Evolutionary conservation across 306 rosid species (phyloP).

Genomic region (Lithocarpus polystachyus): DNA sequence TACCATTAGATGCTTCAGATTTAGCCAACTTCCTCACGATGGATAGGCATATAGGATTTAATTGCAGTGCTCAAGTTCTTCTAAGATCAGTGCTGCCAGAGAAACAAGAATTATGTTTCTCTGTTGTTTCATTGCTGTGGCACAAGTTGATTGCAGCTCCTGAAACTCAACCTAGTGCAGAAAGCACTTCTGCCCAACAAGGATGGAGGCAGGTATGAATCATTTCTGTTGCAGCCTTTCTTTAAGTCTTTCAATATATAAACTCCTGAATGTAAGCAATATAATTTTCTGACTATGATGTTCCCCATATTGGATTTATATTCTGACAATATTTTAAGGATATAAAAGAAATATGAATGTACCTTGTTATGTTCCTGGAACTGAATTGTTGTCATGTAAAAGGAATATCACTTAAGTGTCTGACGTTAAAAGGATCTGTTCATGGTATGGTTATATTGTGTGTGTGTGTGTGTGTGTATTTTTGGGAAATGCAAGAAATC

Average conservation of each 20-base stretch:
- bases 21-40: slow-evolving; percentile 91
- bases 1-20: slow-evolving; percentile 84
- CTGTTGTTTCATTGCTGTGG: slow-evolving; percentile 94
- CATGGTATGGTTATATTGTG: not conserved
- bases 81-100: slow-evolving; percentile 77
- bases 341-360: not conserved
- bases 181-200: slow-evolving; percentile 98
- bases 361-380: not conserved
- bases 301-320: not conserved
- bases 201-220: slow-evolving; percentile 91
- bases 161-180: slow-evolving; percentile 85
- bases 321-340: not conserved
- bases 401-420: not conserved
- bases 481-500: not conserved
- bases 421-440: not conserved
- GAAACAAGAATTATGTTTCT: slow-evolving; percentile 87
- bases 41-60: slow-evolving; percentile 92
- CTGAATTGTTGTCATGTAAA: not conserved
- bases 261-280: not conserved
- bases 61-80: slow-evolving; percentile 71
- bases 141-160: slow-evolving; percentile 93
- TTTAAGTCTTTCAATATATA: not conserved
- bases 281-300: not conserved
- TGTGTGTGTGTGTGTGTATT: not conserved
- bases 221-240: slow-evolving; percentile 4